phyloP scores from a whole-genome alignment of 768 basidiomycete genomes.

The Agaricus blazei region DNA sequence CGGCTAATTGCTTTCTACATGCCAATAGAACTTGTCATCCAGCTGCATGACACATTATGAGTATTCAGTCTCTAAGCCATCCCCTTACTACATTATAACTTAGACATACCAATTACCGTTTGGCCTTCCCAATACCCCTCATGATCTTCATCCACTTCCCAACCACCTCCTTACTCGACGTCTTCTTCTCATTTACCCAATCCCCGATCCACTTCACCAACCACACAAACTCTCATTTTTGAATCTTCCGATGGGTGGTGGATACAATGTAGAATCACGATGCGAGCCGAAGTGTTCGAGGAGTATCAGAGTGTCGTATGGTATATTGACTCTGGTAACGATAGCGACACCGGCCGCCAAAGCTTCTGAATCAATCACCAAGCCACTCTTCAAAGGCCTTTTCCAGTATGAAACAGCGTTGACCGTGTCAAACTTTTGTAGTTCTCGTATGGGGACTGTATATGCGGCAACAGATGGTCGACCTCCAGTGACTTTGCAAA shows the following conservation, averaged over 20 bases:
- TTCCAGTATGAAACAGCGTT: slow-evolving; percentile 42
- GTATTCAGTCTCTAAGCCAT: no score
- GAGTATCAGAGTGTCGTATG: slow-evolving; percentile 44
- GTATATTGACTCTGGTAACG: slow-evolving; percentile 35
- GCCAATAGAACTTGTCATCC: no score
- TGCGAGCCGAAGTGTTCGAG: slow-evolving; percentile 34
- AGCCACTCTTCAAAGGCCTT: slow-evolving; percentile 27
- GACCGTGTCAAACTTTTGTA: slow-evolving; percentile 33
- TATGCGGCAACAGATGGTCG: slow-evolving; percentile 43
- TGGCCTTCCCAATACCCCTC: slow-evolving; percentile 25
- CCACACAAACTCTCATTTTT: slow-evolving; percentile 31
- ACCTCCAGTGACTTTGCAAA: slow-evolving; percentile 24
- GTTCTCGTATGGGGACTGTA: slow-evolving; percentile 49
- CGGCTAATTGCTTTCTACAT: no score
- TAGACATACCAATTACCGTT: no score
- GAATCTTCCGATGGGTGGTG: neutral
- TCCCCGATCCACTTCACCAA: slow-evolving; percentile 48
- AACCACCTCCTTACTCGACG: slow-evolving; percentile 36
- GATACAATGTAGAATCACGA: no score
- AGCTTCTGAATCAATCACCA: slow-evolving; percentile 39
- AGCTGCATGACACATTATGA: no score
- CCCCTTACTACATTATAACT: no score
- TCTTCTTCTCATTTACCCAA: slow-evolving; percentile 47
- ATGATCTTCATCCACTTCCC: slow-evolving; percentile 27
- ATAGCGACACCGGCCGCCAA: slow-evolving; percentile 48